phyloP scores from a whole-genome alignment of 768 basidiomycete species.

The Boletus insuetus region DNA sequence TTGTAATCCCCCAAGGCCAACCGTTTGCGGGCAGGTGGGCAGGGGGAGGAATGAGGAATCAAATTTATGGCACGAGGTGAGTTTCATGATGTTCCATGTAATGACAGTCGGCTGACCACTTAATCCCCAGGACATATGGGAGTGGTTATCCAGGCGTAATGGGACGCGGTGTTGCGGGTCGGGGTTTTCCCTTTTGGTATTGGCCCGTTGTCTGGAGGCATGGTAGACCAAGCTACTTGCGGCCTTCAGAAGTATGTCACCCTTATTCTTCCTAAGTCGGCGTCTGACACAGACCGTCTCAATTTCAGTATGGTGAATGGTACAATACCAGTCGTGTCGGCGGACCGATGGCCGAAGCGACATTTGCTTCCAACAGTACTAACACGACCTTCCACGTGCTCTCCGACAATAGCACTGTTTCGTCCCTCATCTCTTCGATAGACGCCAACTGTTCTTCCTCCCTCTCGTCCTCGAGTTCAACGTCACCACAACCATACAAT shows the following conservation, averaged over 20 bases:
- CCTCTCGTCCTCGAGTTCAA: conserved; percentile 33
- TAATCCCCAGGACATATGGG: conserved; percentile 46
- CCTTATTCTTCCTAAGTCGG: not conserved
- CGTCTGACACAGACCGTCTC: conserved; percentile 4
- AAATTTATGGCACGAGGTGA: conserved; percentile 46
- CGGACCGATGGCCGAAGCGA: conserved; percentile 39
- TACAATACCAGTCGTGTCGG: conserved; percentile 50
- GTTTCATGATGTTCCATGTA: conserved; percentile 3
- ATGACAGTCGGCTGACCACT: not conserved
- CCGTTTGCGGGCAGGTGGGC: conserved; percentile 44
- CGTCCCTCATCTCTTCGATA: conserved; percentile 42
- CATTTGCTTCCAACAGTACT: conserved; percentile 39
- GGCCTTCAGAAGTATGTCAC: conserved; percentile 40
- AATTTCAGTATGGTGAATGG: conserved; percentile 43
- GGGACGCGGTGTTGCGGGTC: conserved; percentile 44
- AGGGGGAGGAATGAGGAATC: conserved; percentile 51
- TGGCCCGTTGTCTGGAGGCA: conserved; percentile 59
- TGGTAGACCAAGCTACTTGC: conserved; percentile 32
- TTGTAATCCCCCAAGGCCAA: conserved; percentile 43
- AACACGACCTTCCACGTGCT: conserved; percentile 45
- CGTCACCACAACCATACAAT: conserved; percentile 34
- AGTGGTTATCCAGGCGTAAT: conserved; percentile 58
- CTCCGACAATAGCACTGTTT: conserved; percentile 47
- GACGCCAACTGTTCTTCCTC: conserved; percentile 41
- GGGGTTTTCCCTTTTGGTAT: conserved; percentile 61